Percentiles rank a stretch among this genome's conserved stretches.
phyloP scores from a whole-genome alignment of 2,329 filamentous ascomycete genomes.

The Pestalotiopsis sp. region DNA sequence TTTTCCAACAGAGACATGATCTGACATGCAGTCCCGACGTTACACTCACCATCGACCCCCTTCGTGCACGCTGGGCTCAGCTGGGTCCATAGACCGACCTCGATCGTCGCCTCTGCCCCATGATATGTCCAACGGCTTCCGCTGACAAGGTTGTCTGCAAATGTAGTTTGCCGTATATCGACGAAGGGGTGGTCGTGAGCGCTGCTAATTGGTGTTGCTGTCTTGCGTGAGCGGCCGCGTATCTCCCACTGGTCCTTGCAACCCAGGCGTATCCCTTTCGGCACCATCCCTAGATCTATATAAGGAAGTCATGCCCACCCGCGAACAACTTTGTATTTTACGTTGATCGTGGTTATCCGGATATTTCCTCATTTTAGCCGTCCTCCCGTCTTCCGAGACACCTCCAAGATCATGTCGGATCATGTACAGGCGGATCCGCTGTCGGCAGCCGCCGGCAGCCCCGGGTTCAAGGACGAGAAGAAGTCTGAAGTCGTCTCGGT shows the following conservation, averaged over 20 bases:
- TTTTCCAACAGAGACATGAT: conserved; percentile 1
- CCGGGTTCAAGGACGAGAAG: conserved; percentile 11
- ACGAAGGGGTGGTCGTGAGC: neutral
- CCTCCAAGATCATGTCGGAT: conserved; percentile 5
- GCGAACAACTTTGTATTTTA: neutral
- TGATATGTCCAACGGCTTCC: neutral
- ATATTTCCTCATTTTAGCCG: neutral
- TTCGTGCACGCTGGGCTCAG: neutral
- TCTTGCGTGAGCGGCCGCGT: neutral
- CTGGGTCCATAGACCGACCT: neutral
- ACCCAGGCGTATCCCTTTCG: neutral
- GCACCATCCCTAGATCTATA: neutral
- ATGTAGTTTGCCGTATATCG: neutral
- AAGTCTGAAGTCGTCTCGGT: neutral
- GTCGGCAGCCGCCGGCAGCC: conserved; percentile 21
- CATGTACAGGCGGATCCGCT: neutral
- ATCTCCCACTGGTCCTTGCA: neutral
- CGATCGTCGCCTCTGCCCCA: neutral
- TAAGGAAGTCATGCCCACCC: neutral
- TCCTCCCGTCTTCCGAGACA: neutral
- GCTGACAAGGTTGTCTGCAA: conserved; percentile 10
- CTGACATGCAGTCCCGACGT: conserved; percentile 8
- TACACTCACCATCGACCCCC: neutral
- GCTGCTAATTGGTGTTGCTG: neutral
- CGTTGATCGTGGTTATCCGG: neutral